phyloP scores from a whole-genome alignment of 2,329 filamentous ascomycete genomes.

The Clonostachys rosea region DNA sequence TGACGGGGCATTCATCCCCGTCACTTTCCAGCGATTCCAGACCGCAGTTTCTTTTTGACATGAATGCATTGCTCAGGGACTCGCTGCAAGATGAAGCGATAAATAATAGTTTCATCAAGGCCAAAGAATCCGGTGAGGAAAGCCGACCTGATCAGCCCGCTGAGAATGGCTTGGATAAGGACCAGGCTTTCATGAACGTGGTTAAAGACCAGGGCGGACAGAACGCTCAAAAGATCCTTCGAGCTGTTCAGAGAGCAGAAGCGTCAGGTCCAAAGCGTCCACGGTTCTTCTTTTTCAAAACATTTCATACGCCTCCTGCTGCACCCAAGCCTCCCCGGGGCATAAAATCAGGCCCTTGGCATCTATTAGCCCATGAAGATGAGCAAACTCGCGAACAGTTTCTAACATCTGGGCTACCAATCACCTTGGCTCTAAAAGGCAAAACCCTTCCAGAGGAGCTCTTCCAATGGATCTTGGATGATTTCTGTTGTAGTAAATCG shows the following conservation, averaged over 20 bases:
- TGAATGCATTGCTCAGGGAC: constrained; percentile 57
- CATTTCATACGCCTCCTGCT: constrained; percentile 17
- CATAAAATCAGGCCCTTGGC: constrained; percentile 35
- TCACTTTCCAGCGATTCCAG: constrained; percentile 41
- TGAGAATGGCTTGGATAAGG: not conserved
- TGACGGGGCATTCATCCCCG: constrained; percentile 32
- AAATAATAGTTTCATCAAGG: constrained; percentile 47
- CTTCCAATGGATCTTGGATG: constrained; percentile 60
- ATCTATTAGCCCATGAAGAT: constrained; percentile 38
- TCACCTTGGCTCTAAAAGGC: constrained; percentile 34
- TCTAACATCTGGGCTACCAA: constrained; percentile 58
- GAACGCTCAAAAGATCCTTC: constrained; percentile 36
- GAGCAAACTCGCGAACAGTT: constrained; percentile 45
- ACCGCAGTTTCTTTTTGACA: constrained; percentile 55
- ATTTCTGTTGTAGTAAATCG: constrained; percentile 51
- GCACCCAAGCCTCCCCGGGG: constrained; percentile 18
- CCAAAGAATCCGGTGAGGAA: constrained; percentile 23
- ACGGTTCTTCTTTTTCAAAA: constrained; percentile 47
- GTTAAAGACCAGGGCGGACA: constrained; percentile 30
- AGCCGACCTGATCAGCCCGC: constrained; percentile 2
- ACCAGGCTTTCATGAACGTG: constrained; percentile 16
- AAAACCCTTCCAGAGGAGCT: constrained; percentile 55
- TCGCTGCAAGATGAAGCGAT: constrained; percentile 54
- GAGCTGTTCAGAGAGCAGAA: constrained; percentile 47
- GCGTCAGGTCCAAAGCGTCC: constrained; percentile 12